phyloP scores from a whole-genome alignment of 257 asterid species.

The Hygrophila difformis region DNA sequence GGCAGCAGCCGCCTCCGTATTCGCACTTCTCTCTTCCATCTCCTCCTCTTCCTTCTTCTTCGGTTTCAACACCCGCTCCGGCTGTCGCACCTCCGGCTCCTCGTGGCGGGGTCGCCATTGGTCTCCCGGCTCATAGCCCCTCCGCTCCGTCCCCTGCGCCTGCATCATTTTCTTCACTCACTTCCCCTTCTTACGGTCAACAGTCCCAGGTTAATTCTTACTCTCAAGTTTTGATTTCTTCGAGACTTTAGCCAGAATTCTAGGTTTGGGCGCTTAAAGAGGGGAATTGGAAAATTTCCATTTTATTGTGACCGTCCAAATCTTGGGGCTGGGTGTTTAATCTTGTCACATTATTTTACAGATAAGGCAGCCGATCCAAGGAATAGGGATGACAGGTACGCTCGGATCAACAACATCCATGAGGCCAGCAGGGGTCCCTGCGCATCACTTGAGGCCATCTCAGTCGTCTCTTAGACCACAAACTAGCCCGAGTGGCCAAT shows the following conservation, averaged over 20 bases:
- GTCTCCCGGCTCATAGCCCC: constrained; percentile 72
- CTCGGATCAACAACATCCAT: constrained; percentile 53
- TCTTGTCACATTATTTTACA: constrained; percentile 21
- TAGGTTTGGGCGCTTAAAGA: neutral
- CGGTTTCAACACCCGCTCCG: constrained; percentile 37
- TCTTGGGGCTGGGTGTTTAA: no score
- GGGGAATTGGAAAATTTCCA: no score
- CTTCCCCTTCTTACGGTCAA: constrained; percentile 50
- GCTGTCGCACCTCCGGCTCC: constrained; percentile 32
- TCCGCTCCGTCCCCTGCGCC: constrained; percentile 43
- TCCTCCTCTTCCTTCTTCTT: constrained; percentile 46
- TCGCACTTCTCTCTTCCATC: constrained; percentile 58
- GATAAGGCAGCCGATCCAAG: constrained; percentile 66
- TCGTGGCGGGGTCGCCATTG: constrained; percentile 70
- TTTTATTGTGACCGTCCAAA: no score
- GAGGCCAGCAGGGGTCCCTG: constrained; percentile 47
- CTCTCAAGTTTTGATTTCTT: no score
- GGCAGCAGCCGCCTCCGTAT: constrained; percentile 40
- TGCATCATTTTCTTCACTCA: constrained; percentile 49
- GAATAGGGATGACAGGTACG: constrained; percentile 61
- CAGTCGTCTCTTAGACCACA: constrained; percentile 57
- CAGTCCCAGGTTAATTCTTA: constrained; percentile 72
- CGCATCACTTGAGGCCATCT: constrained; percentile 56
- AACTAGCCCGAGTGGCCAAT: constrained; percentile 37
- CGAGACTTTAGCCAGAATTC: no score